Conservation (phyloP, 805 yeast species). For the Pichia insulana region DNA sequence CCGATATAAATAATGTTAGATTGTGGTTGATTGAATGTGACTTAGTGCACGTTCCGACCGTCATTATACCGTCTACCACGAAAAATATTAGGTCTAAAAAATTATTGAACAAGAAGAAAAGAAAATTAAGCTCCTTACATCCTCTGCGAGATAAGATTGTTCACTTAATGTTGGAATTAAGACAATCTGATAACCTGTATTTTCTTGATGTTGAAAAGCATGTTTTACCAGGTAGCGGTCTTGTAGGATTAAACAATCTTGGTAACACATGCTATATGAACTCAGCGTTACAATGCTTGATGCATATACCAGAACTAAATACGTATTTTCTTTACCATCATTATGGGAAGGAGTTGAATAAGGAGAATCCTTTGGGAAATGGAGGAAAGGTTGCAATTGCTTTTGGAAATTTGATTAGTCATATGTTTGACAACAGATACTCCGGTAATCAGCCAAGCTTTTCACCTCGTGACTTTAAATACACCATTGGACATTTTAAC, state of each 20-base stretch:
- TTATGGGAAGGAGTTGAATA: conserved; percentile 59
- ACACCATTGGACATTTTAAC: conserved; percentile 69
- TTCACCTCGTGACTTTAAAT: conserved; percentile 72
- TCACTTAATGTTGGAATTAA: conserved; percentile 22
- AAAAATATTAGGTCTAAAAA: conserved; percentile 13
- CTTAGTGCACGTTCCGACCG: conserved; percentile 11
- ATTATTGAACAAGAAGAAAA: conserved; percentile 18
- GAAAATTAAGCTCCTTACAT: conserved; percentile 4
- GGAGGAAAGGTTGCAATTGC: conserved; percentile 72
- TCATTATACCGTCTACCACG: conserved; percentile 14
- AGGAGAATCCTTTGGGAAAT: conserved; percentile 76
- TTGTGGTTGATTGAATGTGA: conserved; percentile 21
- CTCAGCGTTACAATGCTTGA: conserved; percentile 83
- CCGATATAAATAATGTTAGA: conserved; percentile 9
- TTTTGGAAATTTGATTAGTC: conserved; percentile 61
- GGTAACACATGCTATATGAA: conserved; percentile 96
- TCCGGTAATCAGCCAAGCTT: conserved; percentile 18
- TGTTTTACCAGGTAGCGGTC: conserved; percentile 34
- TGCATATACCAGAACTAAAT: conserved; percentile 77
- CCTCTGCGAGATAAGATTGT: conserved; percentile 9
- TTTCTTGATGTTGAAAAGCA: conserved; percentile 18
- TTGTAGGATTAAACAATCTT: conserved; percentile 55
- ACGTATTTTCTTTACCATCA: conserved; percentile 61
- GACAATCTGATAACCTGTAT: conserved; percentile 20
- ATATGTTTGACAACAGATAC: conserved; percentile 36